Evolutionary conservation across 345 rosid species (phyloP).

Genomic region (Gynandropsis gynandra): DNA sequence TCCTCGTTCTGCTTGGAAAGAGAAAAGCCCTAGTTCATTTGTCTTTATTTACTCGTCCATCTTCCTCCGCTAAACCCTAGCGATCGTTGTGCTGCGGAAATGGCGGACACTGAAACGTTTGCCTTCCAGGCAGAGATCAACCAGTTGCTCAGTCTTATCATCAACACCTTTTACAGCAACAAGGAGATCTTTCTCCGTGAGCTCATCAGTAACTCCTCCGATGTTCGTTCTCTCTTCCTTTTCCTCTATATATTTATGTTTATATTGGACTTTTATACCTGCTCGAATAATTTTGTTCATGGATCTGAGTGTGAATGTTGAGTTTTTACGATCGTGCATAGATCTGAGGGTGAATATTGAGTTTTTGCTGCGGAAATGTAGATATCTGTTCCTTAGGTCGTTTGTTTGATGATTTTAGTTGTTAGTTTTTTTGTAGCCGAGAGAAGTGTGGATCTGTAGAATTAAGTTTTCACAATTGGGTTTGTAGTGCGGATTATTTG

Average conservation of each 20-base stretch:
- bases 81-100: background rate
- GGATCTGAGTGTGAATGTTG: no score
- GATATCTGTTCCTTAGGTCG: no score
- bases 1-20: slow-evolving; percentile 4
- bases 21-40: slow-evolving; percentile 1
- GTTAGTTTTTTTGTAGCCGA: no score
- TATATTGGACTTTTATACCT: background rate
- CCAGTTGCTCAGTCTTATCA: slow-evolving; percentile 60
- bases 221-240: slow-evolving; percentile 30
- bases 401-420: no score
- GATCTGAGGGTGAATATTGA: no score
- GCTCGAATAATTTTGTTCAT: background rate
- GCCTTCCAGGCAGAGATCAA: slow-evolving; percentile 77
- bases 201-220: slow-evolving; percentile 65
- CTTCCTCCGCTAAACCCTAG: background rate
- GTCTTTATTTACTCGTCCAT: background rate
- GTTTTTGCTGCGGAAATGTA: no score
- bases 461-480: no score
- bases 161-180: slow-evolving; percentile 62
- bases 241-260: background rate
- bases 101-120: slow-evolving; percentile 54
- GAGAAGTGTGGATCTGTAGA: no score
- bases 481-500: no score
- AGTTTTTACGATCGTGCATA: no score
- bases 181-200: slow-evolving; percentile 76